A percentile compares a stretch with the other conserved stretches of the same genome.
These are phyloP conservation scores for Apium graveolens DNA, from an alignment of 129 eudicot genomes.

Conservation along the genomic window DNA sequence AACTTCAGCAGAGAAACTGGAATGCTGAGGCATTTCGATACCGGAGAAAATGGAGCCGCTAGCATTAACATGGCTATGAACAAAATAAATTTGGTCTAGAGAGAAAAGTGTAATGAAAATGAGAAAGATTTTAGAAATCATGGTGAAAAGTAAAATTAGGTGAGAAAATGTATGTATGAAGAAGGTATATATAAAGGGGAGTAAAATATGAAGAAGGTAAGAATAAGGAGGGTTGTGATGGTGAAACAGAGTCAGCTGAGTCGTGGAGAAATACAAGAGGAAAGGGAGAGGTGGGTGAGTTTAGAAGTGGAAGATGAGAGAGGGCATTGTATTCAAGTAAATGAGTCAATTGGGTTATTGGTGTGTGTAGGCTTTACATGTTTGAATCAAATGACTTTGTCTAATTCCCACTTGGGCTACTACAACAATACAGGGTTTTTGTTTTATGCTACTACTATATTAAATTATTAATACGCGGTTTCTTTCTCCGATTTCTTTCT, in stretches of 20 bases:
- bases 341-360: background rate
- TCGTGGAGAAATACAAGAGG: background rate
- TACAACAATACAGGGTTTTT: too few species aligned
- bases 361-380: background rate
- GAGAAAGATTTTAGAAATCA: slow-evolving; percentile 31
- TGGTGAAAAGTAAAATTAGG: slow-evolving; percentile 8
- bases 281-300: slow-evolving; percentile 4
- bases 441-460: too few species aligned
- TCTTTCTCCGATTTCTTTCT: too few species aligned
- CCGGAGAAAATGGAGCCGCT: slow-evolving; percentile 35
- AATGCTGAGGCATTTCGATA: slow-evolving; percentile 44
- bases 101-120: slow-evolving; percentile 19
- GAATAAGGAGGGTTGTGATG: background rate
- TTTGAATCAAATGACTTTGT: background rate
- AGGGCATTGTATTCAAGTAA: background rate
- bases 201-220: too few species aligned
- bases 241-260: background rate
- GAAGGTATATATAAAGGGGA: background rate
- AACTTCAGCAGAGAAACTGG: slow-evolving; percentile 31
- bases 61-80: slow-evolving; percentile 26
- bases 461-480: too few species aligned
- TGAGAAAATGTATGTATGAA: background rate
- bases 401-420: background rate
- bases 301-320: background rate
- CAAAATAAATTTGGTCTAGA: background rate